Percentiles rank a stretch among this genome's conserved stretches.
phyloP scores from a whole-genome alignment of 345 rosid species.

The Passiflora organensis region DNA sequence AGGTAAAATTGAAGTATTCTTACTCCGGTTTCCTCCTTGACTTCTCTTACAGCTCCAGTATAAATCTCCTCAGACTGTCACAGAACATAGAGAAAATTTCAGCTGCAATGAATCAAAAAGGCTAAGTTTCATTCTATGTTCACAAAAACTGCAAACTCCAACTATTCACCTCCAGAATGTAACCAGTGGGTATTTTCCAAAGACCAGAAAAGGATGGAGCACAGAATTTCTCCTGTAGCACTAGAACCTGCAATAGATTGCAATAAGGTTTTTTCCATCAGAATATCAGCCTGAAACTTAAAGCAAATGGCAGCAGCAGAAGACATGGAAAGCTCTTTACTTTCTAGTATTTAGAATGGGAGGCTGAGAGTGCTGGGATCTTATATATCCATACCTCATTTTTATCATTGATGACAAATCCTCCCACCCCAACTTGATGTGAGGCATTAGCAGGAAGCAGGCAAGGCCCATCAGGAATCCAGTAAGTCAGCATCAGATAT shows the following conservation, averaged over 20 bases:
- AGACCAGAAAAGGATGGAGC: conserved; percentile 52
- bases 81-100: neutral
- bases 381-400: conserved; percentile 62
- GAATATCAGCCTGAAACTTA: neutral
- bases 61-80: conserved; percentile 83
- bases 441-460: conserved; percentile 94
- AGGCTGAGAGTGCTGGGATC: no score
- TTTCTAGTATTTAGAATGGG: no score
- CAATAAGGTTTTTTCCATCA: neutral
- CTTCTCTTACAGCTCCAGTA: conserved; percentile 83
- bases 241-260: conserved; percentile 66
- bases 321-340: no score
- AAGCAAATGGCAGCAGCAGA: neutral
- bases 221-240: conserved; percentile 86
- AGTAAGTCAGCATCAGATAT: conserved; percentile 81
- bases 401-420: conserved; percentile 69
- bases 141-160: neutral
- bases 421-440: conserved; percentile 94
- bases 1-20: conserved; percentile 17
- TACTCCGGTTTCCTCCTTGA: conserved; percentile 98
- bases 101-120: neutral
- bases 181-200: conserved; percentile 96
- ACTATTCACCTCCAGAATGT: conserved; percentile 61
- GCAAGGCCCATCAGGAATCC: conserved; percentile 84
- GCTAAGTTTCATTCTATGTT: neutral